Conservation (phyloP, 768 basidiomycete genomes). For the Mycena chlorophos region DNA sequence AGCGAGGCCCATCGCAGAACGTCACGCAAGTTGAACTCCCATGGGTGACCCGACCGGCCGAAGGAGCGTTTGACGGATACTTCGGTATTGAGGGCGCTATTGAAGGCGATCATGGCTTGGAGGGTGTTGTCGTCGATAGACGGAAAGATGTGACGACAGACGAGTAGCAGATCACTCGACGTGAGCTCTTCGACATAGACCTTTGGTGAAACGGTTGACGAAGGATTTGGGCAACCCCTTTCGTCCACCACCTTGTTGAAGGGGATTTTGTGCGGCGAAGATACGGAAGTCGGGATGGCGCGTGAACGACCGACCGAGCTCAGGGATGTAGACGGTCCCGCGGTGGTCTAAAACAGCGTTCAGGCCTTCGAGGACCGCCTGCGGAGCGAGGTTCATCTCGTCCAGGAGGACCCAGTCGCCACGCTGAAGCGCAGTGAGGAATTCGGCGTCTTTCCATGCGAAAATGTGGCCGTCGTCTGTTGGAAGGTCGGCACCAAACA, state of each 20-base stretch:
- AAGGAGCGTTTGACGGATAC: conserved; percentile 65
- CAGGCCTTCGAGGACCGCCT: conserved; percentile 93
- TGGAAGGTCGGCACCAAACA: conserved; percentile 95
- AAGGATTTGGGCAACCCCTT: conserved; percentile 98
- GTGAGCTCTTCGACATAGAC: conserved; percentile 90
- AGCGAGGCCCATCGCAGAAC: conserved; percentile 84
- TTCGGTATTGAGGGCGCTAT: conserved; percentile 65
- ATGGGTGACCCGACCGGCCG: conserved; percentile 81
- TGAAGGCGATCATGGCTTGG: conserved; percentile 80
- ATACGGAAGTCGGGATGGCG: conserved; percentile 94
- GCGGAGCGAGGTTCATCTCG: conserved; percentile 98
- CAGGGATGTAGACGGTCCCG: conserved; percentile 92
- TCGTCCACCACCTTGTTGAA: conserved; percentile 93
- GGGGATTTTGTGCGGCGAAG: conserved; percentile 96
- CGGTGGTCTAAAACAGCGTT: conserved; percentile 96
- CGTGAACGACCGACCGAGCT: conserved; percentile 84
- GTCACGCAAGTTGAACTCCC: conserved; percentile 98
- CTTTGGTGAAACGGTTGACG: conserved; percentile 96
- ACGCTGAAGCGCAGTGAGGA: conserved; percentile 88
- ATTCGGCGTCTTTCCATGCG: conserved; percentile 96
- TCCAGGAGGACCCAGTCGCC: conserved; percentile 98
- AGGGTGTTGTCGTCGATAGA: conserved; percentile 53
- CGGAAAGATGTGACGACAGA: conserved; percentile 77
- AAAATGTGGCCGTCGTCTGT: conserved; percentile 87
- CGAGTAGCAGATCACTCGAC: conserved; percentile 69